Evolutionary conservation across 176 grass and related monocot species (phyloP), one percentile per base, ranked within the genome.

Genomic region (Puccinellia tenuiflora): DNA sequence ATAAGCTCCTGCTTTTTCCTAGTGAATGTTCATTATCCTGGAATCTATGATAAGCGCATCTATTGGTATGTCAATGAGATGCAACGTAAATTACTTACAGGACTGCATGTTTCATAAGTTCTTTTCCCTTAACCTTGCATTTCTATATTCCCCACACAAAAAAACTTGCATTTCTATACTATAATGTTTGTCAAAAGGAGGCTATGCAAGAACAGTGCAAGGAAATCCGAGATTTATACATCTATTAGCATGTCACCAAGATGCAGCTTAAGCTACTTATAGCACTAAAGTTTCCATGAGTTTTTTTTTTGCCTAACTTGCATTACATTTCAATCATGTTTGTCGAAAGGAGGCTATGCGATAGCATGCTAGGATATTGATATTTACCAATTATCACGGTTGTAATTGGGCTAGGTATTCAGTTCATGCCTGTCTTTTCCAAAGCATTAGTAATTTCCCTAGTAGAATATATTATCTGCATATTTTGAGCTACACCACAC

Each of bases 401-500:
- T n/a, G 4, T 47, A 68, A 79, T 53, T 66, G 3, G 29, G 11
- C 15, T 38, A 79, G 1, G 16, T 77, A 62, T 63, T 30, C 18
- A 66, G 22, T 20, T 82, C 31, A 73, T 68, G 14, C n/a, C 56
- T 39, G 35, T 46, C 0, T 68, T 82, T 28, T 47, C 26, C 35
- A 15, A 66, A 77, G 21, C 21, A 48, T 34, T 17, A 56, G 51
- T 56, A 57, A 47, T 86, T 61, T 26, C 46, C 40, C 24, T 54
- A 4, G 77, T 48, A 80, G 15, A 81, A 71, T 43, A 9, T 81
- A 69, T 5, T 45, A n/a, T 42, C 22, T 16, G 0, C 51, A 87
- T 38, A 83, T 59, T 86, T 75, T 61, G 20, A 76, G 70, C 51
- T 21, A 81, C 46, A 79, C 20, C 39, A 46, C 46, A 79, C 20